Percentiles rank a stretch among this genome's conserved stretches.
These are phyloP conservation scores for Salix caprea DNA, from an alignment of 345 rosid species.

Conservation along the genomic window DNA sequence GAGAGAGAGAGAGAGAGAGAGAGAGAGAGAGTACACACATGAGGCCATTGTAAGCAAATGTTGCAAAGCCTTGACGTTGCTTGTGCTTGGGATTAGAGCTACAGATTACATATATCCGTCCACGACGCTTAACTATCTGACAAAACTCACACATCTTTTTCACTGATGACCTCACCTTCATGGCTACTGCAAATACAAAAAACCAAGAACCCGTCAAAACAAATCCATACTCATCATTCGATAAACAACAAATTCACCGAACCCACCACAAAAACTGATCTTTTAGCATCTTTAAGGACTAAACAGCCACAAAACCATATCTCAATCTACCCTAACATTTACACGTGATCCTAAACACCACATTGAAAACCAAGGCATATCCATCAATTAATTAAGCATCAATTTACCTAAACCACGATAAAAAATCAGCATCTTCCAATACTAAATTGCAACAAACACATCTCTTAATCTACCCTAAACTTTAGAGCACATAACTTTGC, in stretches of 20 bases:
- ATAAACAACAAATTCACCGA: not conserved
- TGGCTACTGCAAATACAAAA: constrained; percentile 28
- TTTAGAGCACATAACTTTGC: not conserved
- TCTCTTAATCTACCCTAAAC: not conserved
- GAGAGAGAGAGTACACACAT: constrained; percentile 31
- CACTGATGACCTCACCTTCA: constrained; percentile 95
- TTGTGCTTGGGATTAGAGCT: constrained; percentile 79
- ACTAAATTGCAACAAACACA: not conserved
- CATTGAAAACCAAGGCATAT: not conserved
- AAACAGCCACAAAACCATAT: not conserved
- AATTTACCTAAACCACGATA: not conserved
- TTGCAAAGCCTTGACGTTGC: constrained; percentile 72
- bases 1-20: not conserved
- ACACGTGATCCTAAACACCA: not conserved
- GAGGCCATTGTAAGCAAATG: constrained; percentile 48
- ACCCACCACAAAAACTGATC: not conserved
- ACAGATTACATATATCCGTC: constrained; percentile 74
- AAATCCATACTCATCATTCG: not conserved
- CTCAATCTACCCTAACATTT: not conserved
- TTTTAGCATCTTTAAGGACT: too few relatives aligned
- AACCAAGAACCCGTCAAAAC: not conserved
- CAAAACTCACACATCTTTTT: constrained; percentile 97
- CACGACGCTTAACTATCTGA: constrained; percentile 76
- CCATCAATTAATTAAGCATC: not conserved
- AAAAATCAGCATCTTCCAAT: not conserved